Conservation (phyloP, 768 basidiomycete genomes). For the Termitomyces bulborhizus region DNA sequence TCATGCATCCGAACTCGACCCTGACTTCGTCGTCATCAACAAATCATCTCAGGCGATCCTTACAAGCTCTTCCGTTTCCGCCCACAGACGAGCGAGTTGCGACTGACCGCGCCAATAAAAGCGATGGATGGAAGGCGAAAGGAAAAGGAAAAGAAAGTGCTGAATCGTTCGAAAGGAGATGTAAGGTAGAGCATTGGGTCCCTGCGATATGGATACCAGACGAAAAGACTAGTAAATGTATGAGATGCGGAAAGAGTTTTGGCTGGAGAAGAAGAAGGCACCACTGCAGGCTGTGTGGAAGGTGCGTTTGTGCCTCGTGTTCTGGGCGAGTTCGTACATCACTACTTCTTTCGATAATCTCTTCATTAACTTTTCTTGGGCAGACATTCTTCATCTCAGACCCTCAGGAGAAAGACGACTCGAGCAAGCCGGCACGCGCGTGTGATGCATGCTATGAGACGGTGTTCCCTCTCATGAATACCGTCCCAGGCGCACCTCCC, state of each 20-base stretch:
- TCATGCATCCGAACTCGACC: conserved; percentile 74
- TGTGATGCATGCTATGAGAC: conserved; percentile 85
- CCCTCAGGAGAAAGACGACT: conserved; percentile 33
- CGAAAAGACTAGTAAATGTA: conserved; percentile 73
- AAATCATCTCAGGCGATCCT: conserved; percentile 62
- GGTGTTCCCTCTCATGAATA: conserved; percentile 65
- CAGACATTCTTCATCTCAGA: conserved; percentile 85
- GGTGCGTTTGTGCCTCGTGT: conserved; percentile 82
- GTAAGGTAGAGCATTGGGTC: conserved; percentile 73
- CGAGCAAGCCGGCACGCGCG: conserved; percentile 61
- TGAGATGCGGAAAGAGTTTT: conserved; percentile 75
- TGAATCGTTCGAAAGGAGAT: conserved; percentile 29
- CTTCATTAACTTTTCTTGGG: not conserved
- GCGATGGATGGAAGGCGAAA: conserved; percentile 15
- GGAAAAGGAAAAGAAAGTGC: conserved; percentile 13
- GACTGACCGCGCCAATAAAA: conserved; percentile 16
- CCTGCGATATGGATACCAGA: conserved; percentile 94
- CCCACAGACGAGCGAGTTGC: conserved; percentile 44
- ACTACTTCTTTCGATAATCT: not conserved
- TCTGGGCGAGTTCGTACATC: conserved; percentile 62
- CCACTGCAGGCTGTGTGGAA: conserved; percentile 82
- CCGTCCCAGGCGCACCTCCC: conserved; percentile 11
- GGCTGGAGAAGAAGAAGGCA: conserved; percentile 77
- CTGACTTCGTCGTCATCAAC: conserved; percentile 74
- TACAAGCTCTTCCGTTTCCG: conserved; percentile 69